Base-by-base conservation (phyloP, 106 monocot genomes). In the Acanthochlamys bracteata region DNA sequence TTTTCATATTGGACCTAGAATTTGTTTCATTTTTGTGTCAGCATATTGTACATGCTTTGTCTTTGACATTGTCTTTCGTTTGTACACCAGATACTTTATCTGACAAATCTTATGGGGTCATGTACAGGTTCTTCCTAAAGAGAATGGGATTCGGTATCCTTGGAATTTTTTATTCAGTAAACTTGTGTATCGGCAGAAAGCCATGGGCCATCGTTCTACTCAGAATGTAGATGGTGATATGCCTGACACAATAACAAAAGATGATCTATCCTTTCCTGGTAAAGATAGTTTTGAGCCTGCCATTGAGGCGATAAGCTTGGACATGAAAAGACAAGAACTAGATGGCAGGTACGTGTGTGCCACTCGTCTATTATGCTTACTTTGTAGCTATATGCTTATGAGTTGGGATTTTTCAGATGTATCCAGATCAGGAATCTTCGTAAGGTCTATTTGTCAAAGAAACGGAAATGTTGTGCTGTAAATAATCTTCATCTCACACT, bases 381-480 rank as follows among this genome's bases (percentile, higher is more conserved):
- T 11, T 7, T 59, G 22, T 21, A 46, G 24, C 59, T 25, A 58
- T 0, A 0, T 55, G 17, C 51, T 39, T 22, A 19, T 41, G 66
- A 4, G 61, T 63, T 45, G 26, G 14, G n/a, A n/a, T n/a, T 66
- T 58, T 54, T 26, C 66, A 93, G 92, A 65, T 93, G 88, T 62
- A 77, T 93, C 15, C 82, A 82, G 74, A 60, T 88, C 70, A 77
- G 82, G 67, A 77, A 88, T 67, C 76, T 93, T 42, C 82, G 73
- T 67, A 88, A 93, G 79, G 79, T 88, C 42, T 93, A 75, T 61
- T 69, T 54, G 60, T 73, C 76, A 4, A 82, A 76, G 59, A 84
- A 88, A 69, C 79, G 88, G 63, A 68, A 70, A 65, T 88, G 65
- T 69, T 82, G 75, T 80, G 92, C 92, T 39, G 84, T 93, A n/a